Conservation (phyloP, 1,139 yeast species). For the Geotrichum phurueaensis region DNA sequence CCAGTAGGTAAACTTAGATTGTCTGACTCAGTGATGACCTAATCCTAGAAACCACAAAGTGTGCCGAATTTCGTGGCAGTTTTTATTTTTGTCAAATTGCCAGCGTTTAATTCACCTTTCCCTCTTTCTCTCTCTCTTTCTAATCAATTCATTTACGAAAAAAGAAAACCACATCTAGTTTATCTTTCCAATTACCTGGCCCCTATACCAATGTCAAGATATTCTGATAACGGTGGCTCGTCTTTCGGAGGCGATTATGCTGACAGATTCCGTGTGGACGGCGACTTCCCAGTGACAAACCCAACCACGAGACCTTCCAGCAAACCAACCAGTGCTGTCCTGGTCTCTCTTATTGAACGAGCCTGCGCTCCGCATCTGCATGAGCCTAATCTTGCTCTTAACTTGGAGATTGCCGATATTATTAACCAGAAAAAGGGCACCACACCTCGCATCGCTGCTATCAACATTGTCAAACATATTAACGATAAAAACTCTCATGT, state of each 20-base stretch:
- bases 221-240: conserved; percentile 12
- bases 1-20: not conserved
- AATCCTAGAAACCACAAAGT: not conserved
- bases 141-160: not conserved
- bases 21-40: not conserved
- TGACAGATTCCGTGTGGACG: conserved; percentile 37
- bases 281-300: conserved; percentile 21
- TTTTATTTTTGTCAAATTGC: not conserved
- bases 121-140: not conserved
- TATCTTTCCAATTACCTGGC: not conserved
- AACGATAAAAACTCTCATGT: conserved; percentile 82
- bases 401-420: conserved; percentile 87
- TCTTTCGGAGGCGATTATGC: conserved; percentile 31
- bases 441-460: conserved; percentile 89
- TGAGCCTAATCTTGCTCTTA: conserved; percentile 85
- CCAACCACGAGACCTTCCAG: conserved; percentile 16
- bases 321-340: conserved; percentile 24
- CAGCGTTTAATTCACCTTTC: not conserved
- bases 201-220: conserved; percentile 13
- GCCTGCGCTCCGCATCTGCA: conserved; percentile 81
- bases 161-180: not conserved
- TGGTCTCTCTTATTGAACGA: conserved; percentile 44
- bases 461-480: conserved; percentile 77
- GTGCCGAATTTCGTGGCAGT: conserved; percentile 3
- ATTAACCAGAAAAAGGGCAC: conserved; percentile 90